Evolutionary conservation across 345 rosid genomes (phyloP), one percentile per base, ranked within the genome.

Genomic region (Alliaria petiolata): DNA sequence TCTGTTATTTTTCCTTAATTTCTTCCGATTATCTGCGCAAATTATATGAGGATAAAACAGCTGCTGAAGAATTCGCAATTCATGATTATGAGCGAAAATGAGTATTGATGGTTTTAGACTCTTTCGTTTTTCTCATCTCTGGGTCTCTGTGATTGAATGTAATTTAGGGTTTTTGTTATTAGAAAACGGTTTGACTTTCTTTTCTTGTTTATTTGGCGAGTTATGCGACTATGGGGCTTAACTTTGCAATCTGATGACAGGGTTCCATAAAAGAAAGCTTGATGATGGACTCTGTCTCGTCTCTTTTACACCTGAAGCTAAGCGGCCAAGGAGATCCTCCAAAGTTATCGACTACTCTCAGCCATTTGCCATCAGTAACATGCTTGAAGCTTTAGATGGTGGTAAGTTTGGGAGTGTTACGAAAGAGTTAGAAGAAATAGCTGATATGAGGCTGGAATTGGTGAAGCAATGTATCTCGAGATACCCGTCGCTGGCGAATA

Each of bases 381-480:
- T 87, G 83, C 74, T 89, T 17, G 67, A 79, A 8, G 35, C 67
- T 65, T 47, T 83, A 8, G 87, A 85, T 13, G 61, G 77, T 44
- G 90, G 85, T 25, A 80, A 68, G 67, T 95, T 44, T 58, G 99
- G 96, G 25, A 87, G 89, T 72, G 95, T 80, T 22, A 87, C 93
- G 0, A 78, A 83, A 15, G 90, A 91, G 0, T 45, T 95, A 4
- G 77, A 85, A 65, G 89, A 83, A n/a, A 80, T 95, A 0, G 76
- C 76, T 38, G 38, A 78, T 63, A 38, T 69, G 62, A 85, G 80
- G 78, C 36, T 74, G 67, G 80, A 57, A 5, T 20, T 69, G 19
- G 40, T 83, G 36, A 74, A 74, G 44, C 80, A 72, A 3, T 66
- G 65, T 33, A 33, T 80, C 36, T 42, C 42, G 31, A 42, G 35